Evolutionary conservation across 192 early-diverging fungal genomes (phyloP).

Genomic region (Podila minutissima): DNA sequence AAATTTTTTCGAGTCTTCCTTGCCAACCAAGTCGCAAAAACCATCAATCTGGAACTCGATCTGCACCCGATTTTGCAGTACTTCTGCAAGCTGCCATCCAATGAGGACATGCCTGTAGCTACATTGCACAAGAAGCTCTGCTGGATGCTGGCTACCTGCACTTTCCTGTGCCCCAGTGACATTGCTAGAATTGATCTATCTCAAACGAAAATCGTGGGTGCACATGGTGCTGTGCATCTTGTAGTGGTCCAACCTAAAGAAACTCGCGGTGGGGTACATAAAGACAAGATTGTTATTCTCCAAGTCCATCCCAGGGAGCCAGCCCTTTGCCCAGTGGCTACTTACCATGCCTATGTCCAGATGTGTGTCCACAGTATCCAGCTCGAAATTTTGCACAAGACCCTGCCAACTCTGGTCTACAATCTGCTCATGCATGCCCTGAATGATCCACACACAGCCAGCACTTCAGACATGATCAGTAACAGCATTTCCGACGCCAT

Average conservation of each 20-base stretch:
- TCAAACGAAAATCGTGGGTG: background rate
- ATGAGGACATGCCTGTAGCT: background rate
- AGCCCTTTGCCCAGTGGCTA: conserved; percentile 2
- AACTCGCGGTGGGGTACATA: background rate
- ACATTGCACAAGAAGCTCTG: conserved; percentile 4
- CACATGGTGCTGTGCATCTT: too few species aligned
- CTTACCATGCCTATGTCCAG: background rate
- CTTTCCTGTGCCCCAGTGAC: conserved; percentile 10
- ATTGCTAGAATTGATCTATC: conserved; percentile 9
- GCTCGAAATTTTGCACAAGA: background rate
- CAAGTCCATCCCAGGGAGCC: background rate
- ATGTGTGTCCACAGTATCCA: background rate
- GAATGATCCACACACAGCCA: background rate
- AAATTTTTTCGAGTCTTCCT: too few species aligned
- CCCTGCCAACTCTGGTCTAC: background rate
- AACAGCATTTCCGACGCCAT: conserved; percentile 11
- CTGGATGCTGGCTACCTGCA: conserved; percentile 12
- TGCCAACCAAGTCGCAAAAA: too few species aligned
- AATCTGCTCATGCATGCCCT: background rate
- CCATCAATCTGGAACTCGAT: too few species aligned
- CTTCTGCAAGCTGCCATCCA: background rate
- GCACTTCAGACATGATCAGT: background rate
- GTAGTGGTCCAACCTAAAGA: background rate
- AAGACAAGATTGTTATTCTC: background rate
- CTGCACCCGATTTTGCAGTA: too few species aligned